Evolutionary conservation across 352 stramenopile species (phyloP).

Genomic region (Pythium dissotocum): DNA sequence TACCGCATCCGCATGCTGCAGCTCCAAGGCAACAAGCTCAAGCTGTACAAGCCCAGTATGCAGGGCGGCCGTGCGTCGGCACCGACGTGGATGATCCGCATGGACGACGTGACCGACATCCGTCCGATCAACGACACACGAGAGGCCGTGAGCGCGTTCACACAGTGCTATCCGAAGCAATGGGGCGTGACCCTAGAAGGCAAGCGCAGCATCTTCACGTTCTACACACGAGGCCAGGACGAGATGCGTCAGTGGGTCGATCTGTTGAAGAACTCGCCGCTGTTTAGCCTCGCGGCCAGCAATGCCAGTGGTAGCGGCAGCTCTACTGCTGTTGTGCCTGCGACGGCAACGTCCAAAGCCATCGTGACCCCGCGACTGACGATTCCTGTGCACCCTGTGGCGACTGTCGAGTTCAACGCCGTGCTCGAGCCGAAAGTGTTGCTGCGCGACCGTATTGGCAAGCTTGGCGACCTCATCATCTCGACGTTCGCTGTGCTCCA

Average conservation of each 20-base stretch:
- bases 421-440: constrained; percentile 70
- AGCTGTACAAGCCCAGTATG: constrained; percentile 86
- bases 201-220: constrained; percentile 82
- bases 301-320: neutral
- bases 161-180: constrained; percentile 84
- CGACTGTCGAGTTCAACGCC: constrained; percentile 73
- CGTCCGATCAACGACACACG: constrained; percentile 80
- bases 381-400: constrained; percentile 80
- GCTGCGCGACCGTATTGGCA: constrained; percentile 68
- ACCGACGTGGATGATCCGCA: constrained; percentile 67
- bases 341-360: constrained; percentile 12
- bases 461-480: constrained; percentile 72
- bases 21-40: constrained; percentile 73
- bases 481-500: constrained; percentile 64
- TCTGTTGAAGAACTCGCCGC: constrained; percentile 83
- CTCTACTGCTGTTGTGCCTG: constrained; percentile 18
- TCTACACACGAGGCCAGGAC: constrained; percentile 74
- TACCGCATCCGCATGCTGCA: constrained; percentile 87
- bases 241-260: constrained; percentile 88
- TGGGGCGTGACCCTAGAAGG: constrained; percentile 85
- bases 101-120: constrained; percentile 86
- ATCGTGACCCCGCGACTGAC: constrained; percentile 52
- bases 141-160: constrained; percentile 74
- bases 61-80: constrained; percentile 70
- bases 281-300: constrained; percentile 38